phyloP scores from a whole-genome alignment of 306 rosid genomes.

The Begonia masoniana region DNA sequence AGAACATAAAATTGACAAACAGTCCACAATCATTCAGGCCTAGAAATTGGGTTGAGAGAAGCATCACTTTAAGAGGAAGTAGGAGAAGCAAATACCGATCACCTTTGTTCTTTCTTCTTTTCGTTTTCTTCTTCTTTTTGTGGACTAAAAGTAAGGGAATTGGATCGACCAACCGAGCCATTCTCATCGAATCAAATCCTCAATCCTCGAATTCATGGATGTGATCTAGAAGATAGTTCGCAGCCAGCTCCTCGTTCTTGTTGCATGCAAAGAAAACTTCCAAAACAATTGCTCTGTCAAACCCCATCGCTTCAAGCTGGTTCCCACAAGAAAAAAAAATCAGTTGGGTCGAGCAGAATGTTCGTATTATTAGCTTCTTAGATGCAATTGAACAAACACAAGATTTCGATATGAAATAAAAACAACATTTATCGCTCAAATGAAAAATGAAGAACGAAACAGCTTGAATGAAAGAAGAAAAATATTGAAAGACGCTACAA shows the following conservation, averaged over 20 bases:
- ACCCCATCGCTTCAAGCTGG: conserved; percentile 95
- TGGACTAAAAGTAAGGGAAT: neutral
- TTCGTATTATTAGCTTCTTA: too few relatives aligned
- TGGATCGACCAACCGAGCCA: neutral
- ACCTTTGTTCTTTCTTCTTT: neutral
- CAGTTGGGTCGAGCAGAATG: neutral
- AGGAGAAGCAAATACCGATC: too few relatives aligned
- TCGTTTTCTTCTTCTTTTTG: neutral
- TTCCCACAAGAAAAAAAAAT: neutral
- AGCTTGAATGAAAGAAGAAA: too few relatives aligned
- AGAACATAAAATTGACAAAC: too few relatives aligned
- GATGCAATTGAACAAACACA: too few relatives aligned
- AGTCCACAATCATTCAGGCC: too few relatives aligned
- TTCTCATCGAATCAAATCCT: conserved; percentile 5
- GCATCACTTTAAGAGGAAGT: too few relatives aligned
- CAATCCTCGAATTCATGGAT: conserved; percentile 76
- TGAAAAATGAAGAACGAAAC: too few relatives aligned
- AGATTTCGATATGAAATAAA: too few relatives aligned
- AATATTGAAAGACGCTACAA: too few relatives aligned
- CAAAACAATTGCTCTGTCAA: conserved; percentile 65
- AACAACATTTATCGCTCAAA: too few relatives aligned
- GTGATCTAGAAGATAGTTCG: conserved; percentile 89
- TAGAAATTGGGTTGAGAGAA: too few relatives aligned
- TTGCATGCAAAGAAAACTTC: conserved; percentile 86
- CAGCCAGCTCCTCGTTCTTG: conserved; percentile 89